Conservation (phyloP, 2,329 filamentous ascomycete genomes). For the Zasmidium citrigriseum region DNA sequence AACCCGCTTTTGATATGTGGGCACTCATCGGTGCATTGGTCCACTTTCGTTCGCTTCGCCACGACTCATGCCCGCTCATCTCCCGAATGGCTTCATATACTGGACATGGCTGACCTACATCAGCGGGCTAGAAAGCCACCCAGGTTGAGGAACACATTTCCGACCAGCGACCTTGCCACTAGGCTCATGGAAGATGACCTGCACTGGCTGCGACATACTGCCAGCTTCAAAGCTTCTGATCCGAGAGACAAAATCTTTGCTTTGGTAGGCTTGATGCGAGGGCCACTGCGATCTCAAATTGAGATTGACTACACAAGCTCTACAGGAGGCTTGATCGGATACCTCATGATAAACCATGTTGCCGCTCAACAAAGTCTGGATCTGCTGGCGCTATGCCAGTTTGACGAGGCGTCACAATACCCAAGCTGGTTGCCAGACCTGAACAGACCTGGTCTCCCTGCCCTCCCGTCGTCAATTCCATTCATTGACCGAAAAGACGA, state of each 20-base stretch:
- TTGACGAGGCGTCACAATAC: too few species aligned
- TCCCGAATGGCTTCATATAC: background rate
- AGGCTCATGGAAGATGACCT: background rate
- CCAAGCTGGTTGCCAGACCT: too few species aligned
- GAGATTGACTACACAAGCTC: background rate
- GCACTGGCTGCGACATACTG: background rate
- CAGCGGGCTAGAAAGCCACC: background rate
- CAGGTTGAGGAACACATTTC: background rate
- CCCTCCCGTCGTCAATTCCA: too few species aligned
- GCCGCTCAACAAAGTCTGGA: background rate
- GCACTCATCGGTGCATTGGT: background rate
- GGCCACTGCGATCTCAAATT: background rate
- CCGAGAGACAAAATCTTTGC: background rate
- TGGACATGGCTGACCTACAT: background rate
- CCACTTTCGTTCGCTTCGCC: background rate
- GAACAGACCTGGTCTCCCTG: too few species aligned
- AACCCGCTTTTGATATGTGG: background rate
- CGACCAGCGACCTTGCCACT: background rate
- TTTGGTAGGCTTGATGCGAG: background rate
- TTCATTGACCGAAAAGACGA: too few species aligned
- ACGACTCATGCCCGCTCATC: background rate
- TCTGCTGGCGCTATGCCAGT: background rate
- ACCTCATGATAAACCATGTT: background rate
- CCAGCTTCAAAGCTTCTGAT: background rate
- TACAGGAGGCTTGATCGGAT: background rate